Conservation (phyloP, 495 filamentous ascomycete genomes). For the Xylaria intraflava region DNA sequence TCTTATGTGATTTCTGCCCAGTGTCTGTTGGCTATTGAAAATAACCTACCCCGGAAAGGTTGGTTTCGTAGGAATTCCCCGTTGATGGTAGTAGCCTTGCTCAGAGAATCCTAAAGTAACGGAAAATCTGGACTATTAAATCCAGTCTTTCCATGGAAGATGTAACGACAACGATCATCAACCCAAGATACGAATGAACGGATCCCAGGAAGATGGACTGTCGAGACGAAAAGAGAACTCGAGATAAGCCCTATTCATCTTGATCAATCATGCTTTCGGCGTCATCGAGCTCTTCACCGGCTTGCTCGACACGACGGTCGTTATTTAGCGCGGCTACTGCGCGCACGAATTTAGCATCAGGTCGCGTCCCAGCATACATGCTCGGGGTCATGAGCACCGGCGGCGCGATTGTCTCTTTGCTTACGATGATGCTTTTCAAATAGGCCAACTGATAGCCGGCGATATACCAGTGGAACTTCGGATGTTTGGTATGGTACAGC, state of each 20-base stretch:
- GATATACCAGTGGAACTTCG: slow-evolving; percentile 54
- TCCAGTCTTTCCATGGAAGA: too few species aligned
- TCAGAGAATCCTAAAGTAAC: too few species aligned
- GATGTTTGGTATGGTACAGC: slow-evolving; percentile 27
- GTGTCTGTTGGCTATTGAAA: too few species aligned
- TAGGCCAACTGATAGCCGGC: slow-evolving; percentile 56
- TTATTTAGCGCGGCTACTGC: slow-evolving; percentile 12
- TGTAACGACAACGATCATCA: too few species aligned
- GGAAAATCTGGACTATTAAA: too few species aligned
- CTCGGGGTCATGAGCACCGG: slow-evolving; percentile 27
- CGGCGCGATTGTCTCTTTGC: slow-evolving; percentile 10
- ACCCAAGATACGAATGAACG: too few species aligned
- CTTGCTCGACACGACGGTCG: slow-evolving; percentile 9
- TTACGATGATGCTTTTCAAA: slow-evolving; percentile 48
- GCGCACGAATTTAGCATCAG: slow-evolving; percentile 31
- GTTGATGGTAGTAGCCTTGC: too few species aligned
- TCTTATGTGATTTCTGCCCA: too few species aligned
- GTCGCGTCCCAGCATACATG: slow-evolving; percentile 42
- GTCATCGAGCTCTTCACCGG: slow-evolving; percentile 9
- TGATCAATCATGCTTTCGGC: slow-evolving; percentile 3
- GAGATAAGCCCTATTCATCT: neutral
- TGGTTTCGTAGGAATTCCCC: too few species aligned
- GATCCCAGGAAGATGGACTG: too few species aligned
- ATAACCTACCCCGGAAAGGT: too few species aligned
- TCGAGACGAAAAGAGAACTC: neutral